Base-by-base conservation (phyloP, 306 rosid species). In the Lathyrus sativus region DNA sequence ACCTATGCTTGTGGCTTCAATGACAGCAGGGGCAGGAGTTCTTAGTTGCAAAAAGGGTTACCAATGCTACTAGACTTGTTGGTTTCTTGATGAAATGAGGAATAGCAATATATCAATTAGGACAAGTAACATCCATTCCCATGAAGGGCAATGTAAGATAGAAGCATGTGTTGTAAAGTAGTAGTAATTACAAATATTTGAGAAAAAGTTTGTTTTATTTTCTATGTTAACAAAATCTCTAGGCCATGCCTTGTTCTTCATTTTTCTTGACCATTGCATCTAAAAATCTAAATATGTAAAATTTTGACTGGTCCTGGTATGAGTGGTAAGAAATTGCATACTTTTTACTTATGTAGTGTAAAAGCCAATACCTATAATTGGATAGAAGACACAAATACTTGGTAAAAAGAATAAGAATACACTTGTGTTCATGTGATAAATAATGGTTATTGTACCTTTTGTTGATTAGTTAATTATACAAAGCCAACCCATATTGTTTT, bases 11-110 rank as follows among this genome's bases (percentile, higher is more conserved):
- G 89, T 89, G 54, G 62, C 82, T 51, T 72, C 91, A n/a, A 79
- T 92, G 15, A 89, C 96, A 9, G 73, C 81, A 0, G 84, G 71
- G 4, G 92, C 98, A 0, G 98, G 98, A 8, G 75, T 80, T 1
- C 85, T 89, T 51, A 33, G 9, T 2, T 92, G 98, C 81, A 79
- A 19, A 62, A 86, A 28, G 48, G 89, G 86, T 9, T 60, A 84
- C 0, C 82, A 64, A 6, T 85, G 74, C 42, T 39, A 19, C 37
- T 24, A 50, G 63, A 50, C 14, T 81, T 48, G 41, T 12, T 28
- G 15, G 49, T 62, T 37, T 62, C 9, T 53, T 39, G 41, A 10
- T 72, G 35, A 4, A 46, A 14, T 42, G 71, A 15, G 9, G 22
- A 61, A 22, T 48, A 18, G 3, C 11, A 24, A 11, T 73, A 11